These are phyloP conservation scores for Trypanosoma lewisi DNA, from an alignment of 208 protist species.

Conservation along the genomic window DNA sequence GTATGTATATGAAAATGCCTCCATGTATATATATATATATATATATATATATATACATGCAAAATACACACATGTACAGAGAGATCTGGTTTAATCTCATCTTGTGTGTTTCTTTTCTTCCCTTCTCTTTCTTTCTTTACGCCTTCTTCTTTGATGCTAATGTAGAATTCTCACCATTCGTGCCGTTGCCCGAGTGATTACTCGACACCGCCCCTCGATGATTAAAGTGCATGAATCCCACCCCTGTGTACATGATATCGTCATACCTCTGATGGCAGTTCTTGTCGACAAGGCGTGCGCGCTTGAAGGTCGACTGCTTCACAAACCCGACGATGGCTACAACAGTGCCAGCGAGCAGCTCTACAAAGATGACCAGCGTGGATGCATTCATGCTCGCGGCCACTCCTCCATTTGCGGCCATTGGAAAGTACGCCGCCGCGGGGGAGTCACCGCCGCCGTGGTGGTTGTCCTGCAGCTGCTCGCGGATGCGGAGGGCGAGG, in stretches of 20 bases:
- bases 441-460: conserved; percentile 14
- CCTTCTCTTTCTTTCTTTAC: conserved; percentile 5
- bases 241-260: conserved; percentile 51
- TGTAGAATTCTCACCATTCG: neutral
- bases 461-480: conserved; percentile 66
- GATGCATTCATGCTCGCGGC: conserved; percentile 11
- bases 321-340: conserved; percentile 63
- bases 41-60: too few relatives aligned
- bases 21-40: too few relatives aligned
- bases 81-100: too few relatives aligned
- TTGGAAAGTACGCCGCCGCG: conserved; percentile 8
- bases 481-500: conserved; percentile 54
- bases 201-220: conserved; percentile 57
- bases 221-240: conserved; percentile 87
- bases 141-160: conserved; percentile 30
- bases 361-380: conserved; percentile 27
- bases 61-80: too few relatives aligned
- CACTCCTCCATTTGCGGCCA: neutral
- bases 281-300: conserved; percentile 60
- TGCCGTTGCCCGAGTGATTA: neutral
- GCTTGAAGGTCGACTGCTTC: conserved; percentile 34
- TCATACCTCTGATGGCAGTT: conserved; percentile 68
- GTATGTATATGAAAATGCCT: neutral
- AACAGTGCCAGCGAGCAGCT: conserved; percentile 26
- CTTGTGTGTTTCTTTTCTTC: conserved; percentile 13